Conservation (phyloP, 495 filamentous ascomycete species). For the Amphirosellinia nigrospora region DNA sequence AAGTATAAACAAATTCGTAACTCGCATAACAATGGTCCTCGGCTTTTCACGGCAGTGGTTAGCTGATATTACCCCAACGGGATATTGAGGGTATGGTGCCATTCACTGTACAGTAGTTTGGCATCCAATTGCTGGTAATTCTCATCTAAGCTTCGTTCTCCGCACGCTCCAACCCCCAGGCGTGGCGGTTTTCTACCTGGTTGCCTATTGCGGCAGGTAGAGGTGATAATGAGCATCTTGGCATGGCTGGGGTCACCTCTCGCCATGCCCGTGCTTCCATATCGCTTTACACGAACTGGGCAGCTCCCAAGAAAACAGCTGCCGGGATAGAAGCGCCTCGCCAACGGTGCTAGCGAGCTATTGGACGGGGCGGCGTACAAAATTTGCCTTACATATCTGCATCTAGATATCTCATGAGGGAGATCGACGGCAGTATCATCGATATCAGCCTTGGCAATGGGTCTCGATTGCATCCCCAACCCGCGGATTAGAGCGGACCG, state of each 20-base stretch:
- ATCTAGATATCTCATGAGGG: neutral
- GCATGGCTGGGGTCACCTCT: slow-evolving; percentile 12
- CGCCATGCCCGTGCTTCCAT: neutral
- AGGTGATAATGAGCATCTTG: slow-evolving; percentile 12
- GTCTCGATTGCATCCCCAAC: slow-evolving; percentile 8
- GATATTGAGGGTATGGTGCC: neutral
- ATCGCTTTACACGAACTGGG: slow-evolving; percentile 13
- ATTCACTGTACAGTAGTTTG: neutral
- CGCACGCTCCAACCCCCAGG: slow-evolving; percentile 15
- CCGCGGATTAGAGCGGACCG: neutral
- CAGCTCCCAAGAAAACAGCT: slow-evolving; percentile 12
- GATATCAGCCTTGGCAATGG: slow-evolving; percentile 23
- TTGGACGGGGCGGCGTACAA: neutral
- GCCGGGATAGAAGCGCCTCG: neutral
- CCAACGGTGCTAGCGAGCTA: neutral
- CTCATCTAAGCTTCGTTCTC: slow-evolving; percentile 14
- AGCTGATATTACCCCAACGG: neutral
- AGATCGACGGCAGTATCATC: neutral
- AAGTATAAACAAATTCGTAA: neutral
- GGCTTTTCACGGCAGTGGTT: neutral
- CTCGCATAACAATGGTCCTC: neutral
- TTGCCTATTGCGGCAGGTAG: slow-evolving; percentile 27
- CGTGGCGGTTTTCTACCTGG: neutral
- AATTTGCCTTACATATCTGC: neutral
- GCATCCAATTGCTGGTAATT: slow-evolving; percentile 1